Evolutionary conservation across 805 yeast genomes (phyloP), one percentile per base, ranked within the genome.

Genomic region (Yamadazyma sp.): DNA sequence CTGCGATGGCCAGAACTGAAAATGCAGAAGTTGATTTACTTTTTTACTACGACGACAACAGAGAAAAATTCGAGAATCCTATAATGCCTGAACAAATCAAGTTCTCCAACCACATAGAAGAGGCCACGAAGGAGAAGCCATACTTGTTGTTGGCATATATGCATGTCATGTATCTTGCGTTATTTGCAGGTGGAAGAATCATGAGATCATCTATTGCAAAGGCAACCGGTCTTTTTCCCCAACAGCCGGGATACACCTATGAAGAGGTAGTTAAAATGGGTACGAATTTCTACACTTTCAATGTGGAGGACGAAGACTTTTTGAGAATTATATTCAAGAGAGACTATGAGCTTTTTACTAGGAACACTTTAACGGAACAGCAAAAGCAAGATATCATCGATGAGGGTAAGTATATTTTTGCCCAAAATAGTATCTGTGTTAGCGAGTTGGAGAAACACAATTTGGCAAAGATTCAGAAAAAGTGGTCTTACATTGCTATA

Each of bases 171-270:
- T 86, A 86, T 60, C 64, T 86, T 53, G 95, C 93, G 0, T 71
- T 86, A 35, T 86, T 86, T 64, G 95, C 95, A 2, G 95, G 95
- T 35, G 95, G 95, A 12, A 70, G 80, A 45, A 69, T 86, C 22
- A 72, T 87, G 77, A 67, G 82, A 42, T 79, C 89, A 0, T 75
- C 80, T 12, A 60, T 86, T 19, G 67, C 80, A 35, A 77, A 73
- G 51, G 81, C 88, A 16, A 64, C 82, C 5, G 86, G 89, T 2
- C 60, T 85, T 39, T 84, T 84, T 71, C 95, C 95, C 7, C 80
- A 81, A 48, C 75, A 81, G 32, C 76, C 76, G 38, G 87, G 86
- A 18, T 67, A 78, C 48, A 58, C 76, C n/a, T 78, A 77, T 37
- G 81, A 74, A 33, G 87, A 84, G 38, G 72, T 83, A 32, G 72